Evolutionary conservation across 805 yeast genomes (phyloP).

Genomic region (Yarrowia sp.): DNA sequence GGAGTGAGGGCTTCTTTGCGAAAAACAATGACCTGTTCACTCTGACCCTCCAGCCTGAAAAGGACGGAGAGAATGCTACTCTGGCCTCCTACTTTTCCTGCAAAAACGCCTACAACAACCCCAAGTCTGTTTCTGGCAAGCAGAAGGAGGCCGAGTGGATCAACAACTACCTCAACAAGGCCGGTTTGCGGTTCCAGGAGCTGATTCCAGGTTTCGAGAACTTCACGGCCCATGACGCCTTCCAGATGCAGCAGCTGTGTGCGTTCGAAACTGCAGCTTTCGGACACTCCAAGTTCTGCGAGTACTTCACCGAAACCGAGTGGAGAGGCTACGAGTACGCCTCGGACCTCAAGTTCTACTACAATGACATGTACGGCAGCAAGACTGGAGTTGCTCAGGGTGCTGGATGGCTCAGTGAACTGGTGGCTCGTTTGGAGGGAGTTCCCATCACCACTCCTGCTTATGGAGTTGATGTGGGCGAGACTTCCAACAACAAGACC

Average conservation of each 20-base stretch:
- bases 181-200: slow-evolving; percentile 63
- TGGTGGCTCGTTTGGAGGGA: slow-evolving; percentile 55
- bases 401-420: slow-evolving; percentile 59
- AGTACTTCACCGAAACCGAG: slow-evolving; percentile 71
- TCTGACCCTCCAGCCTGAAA: slow-evolving; percentile 50
- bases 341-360: slow-evolving; percentile 65
- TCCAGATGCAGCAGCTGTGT: slow-evolving; percentile 64
- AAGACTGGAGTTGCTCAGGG: slow-evolving; percentile 66
- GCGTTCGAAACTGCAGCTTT: slow-evolving; percentile 76
- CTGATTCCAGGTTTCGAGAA: slow-evolving; percentile 61
- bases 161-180: slow-evolving; percentile 57
- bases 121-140: slow-evolving; percentile 46
- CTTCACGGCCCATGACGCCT: slow-evolving; percentile 61
- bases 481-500: slow-evolving; percentile 45
- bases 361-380: slow-evolving; percentile 67
- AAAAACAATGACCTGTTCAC: slow-evolving; percentile 48
- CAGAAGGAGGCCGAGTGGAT: slow-evolving; percentile 50
- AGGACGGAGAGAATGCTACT: slow-evolving; percentile 49
- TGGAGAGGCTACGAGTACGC: slow-evolving; percentile 68
- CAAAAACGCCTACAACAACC: slow-evolving; percentile 48
- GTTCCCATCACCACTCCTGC: slow-evolving; percentile 59
- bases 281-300: slow-evolving; percentile 73
- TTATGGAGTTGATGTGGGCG: slow-evolving; percentile 59
- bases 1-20: slow-evolving; percentile 57
- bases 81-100: slow-evolving; percentile 52